Conservation (phyloP, 176 grass and related monocot species). For the Oryza rufipogon region DNA sequence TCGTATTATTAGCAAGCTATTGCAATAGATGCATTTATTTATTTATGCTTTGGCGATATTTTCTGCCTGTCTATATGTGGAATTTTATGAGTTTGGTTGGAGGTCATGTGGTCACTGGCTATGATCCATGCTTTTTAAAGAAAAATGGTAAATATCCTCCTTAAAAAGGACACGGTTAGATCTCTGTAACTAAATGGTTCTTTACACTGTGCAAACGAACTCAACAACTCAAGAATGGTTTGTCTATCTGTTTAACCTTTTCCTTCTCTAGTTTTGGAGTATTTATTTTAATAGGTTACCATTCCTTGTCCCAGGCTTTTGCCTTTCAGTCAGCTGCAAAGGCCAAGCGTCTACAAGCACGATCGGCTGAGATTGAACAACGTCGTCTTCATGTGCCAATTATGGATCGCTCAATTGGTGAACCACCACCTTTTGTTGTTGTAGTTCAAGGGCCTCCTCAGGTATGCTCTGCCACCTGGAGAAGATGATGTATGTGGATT, state of each 20-base stretch:
- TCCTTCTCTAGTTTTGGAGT: conserved; percentile 22
- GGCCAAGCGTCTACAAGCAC: conserved; percentile 81
- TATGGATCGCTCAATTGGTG: conserved; percentile 79
- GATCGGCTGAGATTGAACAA: conserved; percentile 84
- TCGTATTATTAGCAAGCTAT: background rate
- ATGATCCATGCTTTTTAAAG: background rate
- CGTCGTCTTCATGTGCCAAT: conserved; percentile 77
- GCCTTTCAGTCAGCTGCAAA: conserved; percentile 86
- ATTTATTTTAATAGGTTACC: conserved; percentile 23
- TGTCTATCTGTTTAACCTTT: conserved; percentile 1
- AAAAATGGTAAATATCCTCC: background rate
- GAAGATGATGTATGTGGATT: conserved; percentile 17
- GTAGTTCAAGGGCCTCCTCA: conserved; percentile 93
- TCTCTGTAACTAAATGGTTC: background rate
- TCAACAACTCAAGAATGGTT: background rate
- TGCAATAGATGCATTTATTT: background rate
- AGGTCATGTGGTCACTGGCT: background rate
- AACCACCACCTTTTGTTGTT: conserved; percentile 90
- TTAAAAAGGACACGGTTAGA: background rate
- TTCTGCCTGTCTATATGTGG: background rate
- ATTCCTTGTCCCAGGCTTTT: conserved; percentile 69
- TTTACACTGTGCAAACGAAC: background rate
- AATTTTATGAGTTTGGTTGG: background rate
- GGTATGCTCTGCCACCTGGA: conserved; percentile 44
- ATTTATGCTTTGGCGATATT: background rate